Conservation (phyloP, 2,329 filamentous ascomycete species). For the Neofusicoccum kwambonambiense region DNA sequence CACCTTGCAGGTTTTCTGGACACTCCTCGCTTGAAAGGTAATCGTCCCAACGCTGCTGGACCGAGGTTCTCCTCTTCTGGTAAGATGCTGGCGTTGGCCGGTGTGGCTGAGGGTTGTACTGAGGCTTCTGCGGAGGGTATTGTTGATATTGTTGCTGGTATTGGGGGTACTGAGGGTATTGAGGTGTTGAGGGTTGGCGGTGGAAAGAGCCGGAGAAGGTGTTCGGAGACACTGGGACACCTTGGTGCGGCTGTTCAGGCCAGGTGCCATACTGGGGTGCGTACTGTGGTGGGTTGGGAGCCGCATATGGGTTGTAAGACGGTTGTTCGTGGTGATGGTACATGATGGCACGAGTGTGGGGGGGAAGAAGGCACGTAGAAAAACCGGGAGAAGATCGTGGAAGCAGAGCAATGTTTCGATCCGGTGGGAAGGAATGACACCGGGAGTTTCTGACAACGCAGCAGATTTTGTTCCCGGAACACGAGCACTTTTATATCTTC, state of each 20-base stretch:
- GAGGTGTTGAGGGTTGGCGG: background rate
- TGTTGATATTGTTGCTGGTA: background rate
- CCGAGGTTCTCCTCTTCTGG: background rate
- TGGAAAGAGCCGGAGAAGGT: constrained; percentile 5
- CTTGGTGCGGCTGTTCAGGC: background rate
- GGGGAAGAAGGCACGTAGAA: background rate
- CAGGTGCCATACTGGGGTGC: constrained; percentile 9
- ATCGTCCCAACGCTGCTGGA: constrained; percentile 17
- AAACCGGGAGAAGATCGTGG: background rate
- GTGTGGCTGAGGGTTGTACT: background rate
- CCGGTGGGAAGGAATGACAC: background rate
- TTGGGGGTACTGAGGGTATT: background rate
- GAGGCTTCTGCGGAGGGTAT: background rate
- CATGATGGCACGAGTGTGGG: background rate
- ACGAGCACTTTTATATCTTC: background rate
- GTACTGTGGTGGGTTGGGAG: constrained; percentile 10
- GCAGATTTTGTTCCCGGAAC: background rate
- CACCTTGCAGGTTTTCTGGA: constrained; percentile 13
- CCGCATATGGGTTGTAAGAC: constrained; percentile 4
- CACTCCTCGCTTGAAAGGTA: constrained; percentile 16
- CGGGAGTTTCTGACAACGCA: background rate
- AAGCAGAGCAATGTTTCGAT: background rate
- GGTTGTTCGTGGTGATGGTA: constrained; percentile 15
- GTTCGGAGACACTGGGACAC: background rate
- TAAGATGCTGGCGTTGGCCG: background rate